phyloP scores from a whole-genome alignment of 257 asterid genomes.

The Solanum arcanum region DNA sequence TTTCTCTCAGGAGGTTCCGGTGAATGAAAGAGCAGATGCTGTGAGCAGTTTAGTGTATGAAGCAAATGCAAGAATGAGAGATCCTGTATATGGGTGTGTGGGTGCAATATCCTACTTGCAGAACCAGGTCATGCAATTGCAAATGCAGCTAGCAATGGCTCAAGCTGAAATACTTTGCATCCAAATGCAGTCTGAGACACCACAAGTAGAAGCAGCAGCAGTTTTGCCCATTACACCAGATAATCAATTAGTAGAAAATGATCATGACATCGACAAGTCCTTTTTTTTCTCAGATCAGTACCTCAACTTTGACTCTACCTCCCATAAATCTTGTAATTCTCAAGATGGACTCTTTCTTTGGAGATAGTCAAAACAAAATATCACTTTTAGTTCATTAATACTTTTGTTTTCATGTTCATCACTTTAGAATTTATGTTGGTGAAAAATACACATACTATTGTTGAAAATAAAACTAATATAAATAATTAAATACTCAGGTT shows the following conservation, averaged over 20 bases:
- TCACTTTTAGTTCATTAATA: neutral
- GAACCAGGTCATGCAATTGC: neutral
- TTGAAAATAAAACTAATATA: neutral
- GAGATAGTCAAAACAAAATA: slow-evolving; percentile 1
- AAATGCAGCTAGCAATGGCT: slow-evolving; percentile 3
- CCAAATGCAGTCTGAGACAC: neutral
- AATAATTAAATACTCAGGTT: too few species aligned
- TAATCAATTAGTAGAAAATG: neutral
- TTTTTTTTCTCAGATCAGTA: slow-evolving; percentile 11
- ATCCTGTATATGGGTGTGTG: slow-evolving; percentile 10
- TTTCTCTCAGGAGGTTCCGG: slow-evolving; percentile 2
- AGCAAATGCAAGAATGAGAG: slow-evolving; percentile 9
- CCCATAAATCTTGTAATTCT: slow-evolving; percentile 7
- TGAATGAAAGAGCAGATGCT: slow-evolving; percentile 4
- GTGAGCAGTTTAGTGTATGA: slow-evolving; percentile 11
- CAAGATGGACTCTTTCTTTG: slow-evolving; percentile 29
- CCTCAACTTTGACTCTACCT: slow-evolving; percentile 2
- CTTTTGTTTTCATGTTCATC: neutral
- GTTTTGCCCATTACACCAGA: neutral
- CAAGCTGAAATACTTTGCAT: slow-evolving; percentile 3
- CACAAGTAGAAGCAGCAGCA: neutral
- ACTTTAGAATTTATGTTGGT: neutral
- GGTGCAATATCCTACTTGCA: slow-evolving; percentile 6
- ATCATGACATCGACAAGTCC: slow-evolving; percentile 13
- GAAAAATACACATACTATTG: neutral